phyloP scores from a whole-genome alignment of 345 rosid genomes.

The Camelina laxa region DNA sequence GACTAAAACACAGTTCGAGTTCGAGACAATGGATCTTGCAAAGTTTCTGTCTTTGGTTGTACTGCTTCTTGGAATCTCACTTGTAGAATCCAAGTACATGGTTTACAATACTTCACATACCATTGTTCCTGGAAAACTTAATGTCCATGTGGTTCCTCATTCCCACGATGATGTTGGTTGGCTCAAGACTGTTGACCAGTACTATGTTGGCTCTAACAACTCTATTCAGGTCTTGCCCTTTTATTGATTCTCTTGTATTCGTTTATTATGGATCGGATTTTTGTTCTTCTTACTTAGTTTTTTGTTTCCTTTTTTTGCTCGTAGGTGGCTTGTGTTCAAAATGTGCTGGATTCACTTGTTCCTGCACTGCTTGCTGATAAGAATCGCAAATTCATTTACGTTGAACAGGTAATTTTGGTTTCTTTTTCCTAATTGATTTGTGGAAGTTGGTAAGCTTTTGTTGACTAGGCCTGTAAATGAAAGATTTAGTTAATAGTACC shows the following conservation, averaged over 20 bases:
- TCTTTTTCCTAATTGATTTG: constrained; percentile 26
- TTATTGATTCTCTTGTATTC: not conserved
- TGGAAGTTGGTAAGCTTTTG: constrained; percentile 15
- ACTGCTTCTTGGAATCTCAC: constrained; percentile 46
- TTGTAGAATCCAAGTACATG: constrained; percentile 68
- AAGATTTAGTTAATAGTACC: not conserved
- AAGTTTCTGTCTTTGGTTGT: constrained; percentile 29
- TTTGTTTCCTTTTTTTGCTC: not conserved
- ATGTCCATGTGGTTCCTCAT: constrained; percentile 95
- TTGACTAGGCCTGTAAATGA: not conserved
- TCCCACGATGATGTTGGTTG: constrained; percentile 98
- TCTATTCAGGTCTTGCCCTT: constrained; percentile 77
- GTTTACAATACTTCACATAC: constrained; percentile 85
- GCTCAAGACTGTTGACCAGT: constrained; percentile 97
- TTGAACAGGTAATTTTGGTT: constrained; percentile 62
- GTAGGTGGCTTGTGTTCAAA: constrained; percentile 94
- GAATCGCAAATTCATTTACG: constrained; percentile 87
- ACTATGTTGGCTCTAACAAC: constrained; percentile 97
- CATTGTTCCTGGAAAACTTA: constrained; percentile 76
- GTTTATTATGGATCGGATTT: constrained; percentile 6
- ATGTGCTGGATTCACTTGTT: constrained; percentile 88
- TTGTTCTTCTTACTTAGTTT: constrained; percentile 18
- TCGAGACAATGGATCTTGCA: constrained; percentile 36
- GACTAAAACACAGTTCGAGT: constrained; percentile 21
- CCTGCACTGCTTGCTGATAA: constrained; percentile 88